Percentiles rank a stretch among this genome's conserved stretches.
Conservation (phyloP, 2,329 filamentous ascomycete genomes). For the Stylonectria norvegica region DNA sequence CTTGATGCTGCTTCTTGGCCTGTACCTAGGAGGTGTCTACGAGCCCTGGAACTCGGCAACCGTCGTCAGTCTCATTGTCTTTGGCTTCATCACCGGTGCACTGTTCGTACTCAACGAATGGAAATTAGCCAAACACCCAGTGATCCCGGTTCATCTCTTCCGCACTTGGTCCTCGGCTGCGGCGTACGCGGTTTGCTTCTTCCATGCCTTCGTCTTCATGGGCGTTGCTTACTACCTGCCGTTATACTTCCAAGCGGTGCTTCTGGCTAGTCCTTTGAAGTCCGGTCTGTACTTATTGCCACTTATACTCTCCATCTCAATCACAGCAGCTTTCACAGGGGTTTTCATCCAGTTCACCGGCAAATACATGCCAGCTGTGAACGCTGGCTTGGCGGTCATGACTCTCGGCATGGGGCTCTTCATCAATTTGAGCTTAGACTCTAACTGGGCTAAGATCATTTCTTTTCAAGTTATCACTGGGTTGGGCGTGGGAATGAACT, state of each 20-base stretch:
- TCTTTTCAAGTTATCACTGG: slow-evolving; percentile 58
- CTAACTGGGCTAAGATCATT: slow-evolving; percentile 46
- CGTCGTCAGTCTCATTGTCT: slow-evolving; percentile 61
- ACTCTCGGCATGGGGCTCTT: slow-evolving; percentile 57
- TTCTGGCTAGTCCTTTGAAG: slow-evolving; percentile 56
- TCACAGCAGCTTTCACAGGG: slow-evolving; percentile 42
- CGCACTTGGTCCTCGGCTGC: slow-evolving; percentile 53
- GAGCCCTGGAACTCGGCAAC: slow-evolving; percentile 60
- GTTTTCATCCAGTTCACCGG: slow-evolving; percentile 51
- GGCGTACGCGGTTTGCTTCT: slow-evolving; percentile 44
- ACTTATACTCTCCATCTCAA: slow-evolving; percentile 48
- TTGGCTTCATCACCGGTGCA: slow-evolving; percentile 48
- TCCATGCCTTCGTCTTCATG: slow-evolving; percentile 58
- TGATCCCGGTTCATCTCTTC: slow-evolving; percentile 67
- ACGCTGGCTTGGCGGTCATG: slow-evolving; percentile 51
- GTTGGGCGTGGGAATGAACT: slow-evolving; percentile 60
- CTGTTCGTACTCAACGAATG: slow-evolving; percentile 61
- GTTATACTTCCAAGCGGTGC: slow-evolving; percentile 68
- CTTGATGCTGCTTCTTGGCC: slow-evolving; percentile 66
- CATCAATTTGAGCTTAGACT: slow-evolving; percentile 51
- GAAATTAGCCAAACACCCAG: slow-evolving; percentile 59
- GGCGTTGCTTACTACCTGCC: slow-evolving; percentile 68
- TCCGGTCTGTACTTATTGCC: slow-evolving; percentile 63
- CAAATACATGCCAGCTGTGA: slow-evolving; percentile 55
- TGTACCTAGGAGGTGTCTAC: slow-evolving; percentile 65